Base-by-base conservation (phyloP, 441 rosid species). In the Bocquillonia castaneifolia region DNA sequence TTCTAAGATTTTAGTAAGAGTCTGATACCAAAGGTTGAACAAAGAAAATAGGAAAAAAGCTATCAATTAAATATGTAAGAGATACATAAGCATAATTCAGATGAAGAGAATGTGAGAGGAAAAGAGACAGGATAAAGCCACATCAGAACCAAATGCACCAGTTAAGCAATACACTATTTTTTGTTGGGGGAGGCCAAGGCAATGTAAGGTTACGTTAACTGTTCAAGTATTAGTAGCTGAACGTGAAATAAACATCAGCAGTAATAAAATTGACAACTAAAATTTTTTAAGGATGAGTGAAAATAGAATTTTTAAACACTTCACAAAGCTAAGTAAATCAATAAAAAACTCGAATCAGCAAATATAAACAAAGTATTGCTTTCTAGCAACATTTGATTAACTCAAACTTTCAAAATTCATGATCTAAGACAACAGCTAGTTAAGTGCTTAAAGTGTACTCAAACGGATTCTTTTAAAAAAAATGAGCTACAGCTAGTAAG, bases 1-100 rank as follows among this genome's bases (percentile, higher is more conserved):
- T 84, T 89, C 90, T 74, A 91, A 73, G 36, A 83, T 64, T 72
- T 76, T 82, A 28, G 92, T 80, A 28, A 93, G 92, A 77, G 89
- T 79, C 99, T 93, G 78, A 61, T 42, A 81, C 53, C 56, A 81
- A 72, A 78, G 44, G 34, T 50, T 47, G 36, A 59, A 58, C 64
- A 67, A 44, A 54, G 32, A 34, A 44, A 44, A 28, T 18, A 2
- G n/a, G n/a, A n/a, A 34, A 36, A 23, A 45, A 44, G 22, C 40
- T 48, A 28, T 57, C 56, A 67, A 69, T 52, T 61, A 60, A 52
- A 61, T 17, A 34, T 39, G 22, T 42, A 28, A 59, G 57, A 18
- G 12, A 51, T 67, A 37, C 36, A 48, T 20, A 40, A 51, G n/a
- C 23, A 52, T 53, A 59, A 29, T 52, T 54, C 36, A 67, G 2